Evolutionary conservation across 2,329 filamentous ascomycete species (phyloP).

Genomic region (Verticillium nonalfalfae): DNA sequence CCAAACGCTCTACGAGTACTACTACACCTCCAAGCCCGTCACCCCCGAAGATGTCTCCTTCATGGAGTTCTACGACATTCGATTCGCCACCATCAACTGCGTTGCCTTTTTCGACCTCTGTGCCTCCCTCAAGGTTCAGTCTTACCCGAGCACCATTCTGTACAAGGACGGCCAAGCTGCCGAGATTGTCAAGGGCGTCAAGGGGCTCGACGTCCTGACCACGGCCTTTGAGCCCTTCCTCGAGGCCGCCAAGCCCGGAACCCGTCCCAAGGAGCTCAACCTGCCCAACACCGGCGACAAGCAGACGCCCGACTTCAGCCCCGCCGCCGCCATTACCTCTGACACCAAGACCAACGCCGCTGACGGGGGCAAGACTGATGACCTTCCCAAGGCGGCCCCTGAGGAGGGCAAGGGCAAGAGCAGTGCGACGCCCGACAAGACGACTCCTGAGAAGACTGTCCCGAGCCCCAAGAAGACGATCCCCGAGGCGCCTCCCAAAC

Average conservation of each 20-base stretch:
- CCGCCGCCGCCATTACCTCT: constrained; percentile 20
- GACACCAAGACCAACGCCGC: constrained; percentile 24
- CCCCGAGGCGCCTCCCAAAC: constrained; percentile 42
- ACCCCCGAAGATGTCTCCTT: constrained; percentile 56
- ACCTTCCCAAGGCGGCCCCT: constrained; percentile 10
- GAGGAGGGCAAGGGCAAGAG: constrained; percentile 26
- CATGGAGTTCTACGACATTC: constrained; percentile 78
- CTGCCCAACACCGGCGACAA: constrained; percentile 67
- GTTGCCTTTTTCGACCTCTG: constrained; percentile 77
- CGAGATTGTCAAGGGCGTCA: constrained; percentile 59
- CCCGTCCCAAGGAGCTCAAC: constrained; percentile 60
- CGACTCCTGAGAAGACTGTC: constrained; percentile 8
- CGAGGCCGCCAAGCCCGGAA: constrained; percentile 74
- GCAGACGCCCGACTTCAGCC: constrained; percentile 24
- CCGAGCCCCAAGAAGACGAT: constrained; percentile 28
- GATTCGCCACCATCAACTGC: constrained; percentile 83
- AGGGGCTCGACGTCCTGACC: constrained; percentile 60
- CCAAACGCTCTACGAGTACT: constrained; percentile 93
- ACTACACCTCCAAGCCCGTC: constrained; percentile 74
- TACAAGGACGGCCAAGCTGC: constrained; percentile 71
- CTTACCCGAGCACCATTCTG: constrained; percentile 72
- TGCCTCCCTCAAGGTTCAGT: constrained; percentile 55
- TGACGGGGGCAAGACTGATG: constrained; percentile 12
- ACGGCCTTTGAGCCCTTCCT: constrained; percentile 68
- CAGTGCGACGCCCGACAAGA: constrained; percentile 14